phyloP scores from a whole-genome alignment of 805 yeast genomes.

The Lachancea lanzarotensis region DNA sequence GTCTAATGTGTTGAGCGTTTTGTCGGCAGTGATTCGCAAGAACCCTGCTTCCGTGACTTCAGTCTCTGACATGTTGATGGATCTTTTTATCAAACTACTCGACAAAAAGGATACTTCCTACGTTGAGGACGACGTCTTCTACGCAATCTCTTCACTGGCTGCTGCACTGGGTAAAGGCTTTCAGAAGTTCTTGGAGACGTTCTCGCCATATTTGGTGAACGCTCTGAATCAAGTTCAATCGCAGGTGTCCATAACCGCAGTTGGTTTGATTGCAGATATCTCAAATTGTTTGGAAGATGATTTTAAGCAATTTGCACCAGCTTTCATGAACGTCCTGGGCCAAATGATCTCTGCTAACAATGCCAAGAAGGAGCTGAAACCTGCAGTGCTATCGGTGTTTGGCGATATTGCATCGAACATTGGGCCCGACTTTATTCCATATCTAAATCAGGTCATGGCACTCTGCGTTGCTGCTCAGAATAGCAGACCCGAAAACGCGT shows the following conservation, averaged over 20 bases:
- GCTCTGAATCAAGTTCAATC: constrained; percentile 81
- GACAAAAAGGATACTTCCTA: constrained; percentile 53
- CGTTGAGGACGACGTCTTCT: constrained; percentile 90
- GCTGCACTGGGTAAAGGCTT: constrained; percentile 69
- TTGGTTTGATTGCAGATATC: constrained; percentile 92
- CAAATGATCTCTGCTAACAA: constrained; percentile 57
- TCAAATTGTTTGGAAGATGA: constrained; percentile 77
- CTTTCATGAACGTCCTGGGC: constrained; percentile 79
- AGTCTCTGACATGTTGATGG: constrained; percentile 83
- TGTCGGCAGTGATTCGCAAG: constrained; percentile 81
- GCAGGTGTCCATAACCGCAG: constrained; percentile 80
- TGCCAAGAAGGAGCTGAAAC: constrained; percentile 75
- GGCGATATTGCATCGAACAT: constrained; percentile 93
- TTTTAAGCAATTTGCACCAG: constrained; percentile 68
- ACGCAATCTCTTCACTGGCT: constrained; percentile 86
- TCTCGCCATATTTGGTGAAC: constrained; percentile 72
- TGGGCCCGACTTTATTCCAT: constrained; percentile 70
- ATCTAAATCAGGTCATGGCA: constrained; percentile 70
- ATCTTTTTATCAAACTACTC: constrained; percentile 67
- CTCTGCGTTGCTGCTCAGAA: constrained; percentile 64
- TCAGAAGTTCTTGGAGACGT: constrained; percentile 68
- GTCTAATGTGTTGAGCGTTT: constrained; percentile 65
- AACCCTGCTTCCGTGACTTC: constrained; percentile 55
- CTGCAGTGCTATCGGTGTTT: constrained; percentile 83
- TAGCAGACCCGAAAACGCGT: constrained; percentile 56